phyloP scores from a whole-genome alignment of 2,329 filamentous ascomycete species.

The Colletotrichum theobromicola region DNA sequence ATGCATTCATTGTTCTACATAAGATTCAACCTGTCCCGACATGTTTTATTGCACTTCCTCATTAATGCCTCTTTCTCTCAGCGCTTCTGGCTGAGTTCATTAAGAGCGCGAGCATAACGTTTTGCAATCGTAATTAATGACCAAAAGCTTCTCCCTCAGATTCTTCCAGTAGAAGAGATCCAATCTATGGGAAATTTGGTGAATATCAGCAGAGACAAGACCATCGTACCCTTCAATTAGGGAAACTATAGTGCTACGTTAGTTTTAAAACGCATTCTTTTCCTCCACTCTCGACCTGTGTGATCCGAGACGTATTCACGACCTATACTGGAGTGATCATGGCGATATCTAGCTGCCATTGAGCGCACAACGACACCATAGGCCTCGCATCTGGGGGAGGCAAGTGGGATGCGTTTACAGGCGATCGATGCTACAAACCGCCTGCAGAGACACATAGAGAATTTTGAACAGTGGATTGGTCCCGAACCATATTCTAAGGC shows the following conservation, averaged over 20 bases:
- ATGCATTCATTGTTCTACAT: neutral
- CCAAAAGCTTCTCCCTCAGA: neutral
- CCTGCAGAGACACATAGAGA: neutral
- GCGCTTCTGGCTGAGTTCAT: neutral
- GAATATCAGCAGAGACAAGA: too few relatives aligned
- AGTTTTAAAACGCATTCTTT: neutral
- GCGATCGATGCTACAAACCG: accelerated
- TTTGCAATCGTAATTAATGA: neutral
- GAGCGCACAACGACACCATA: neutral
- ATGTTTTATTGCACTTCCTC: neutral
- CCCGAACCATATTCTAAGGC: neutral
- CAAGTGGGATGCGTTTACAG: accelerated
- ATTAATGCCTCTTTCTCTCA: neutral
- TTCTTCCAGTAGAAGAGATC: neutral
- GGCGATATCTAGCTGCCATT: accelerated
- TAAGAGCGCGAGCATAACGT: too few relatives aligned
- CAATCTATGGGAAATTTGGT: too few relatives aligned
- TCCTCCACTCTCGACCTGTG: neutral
- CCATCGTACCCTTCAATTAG: too few relatives aligned
- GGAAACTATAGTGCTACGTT: too few relatives aligned
- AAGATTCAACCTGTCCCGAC: neutral
- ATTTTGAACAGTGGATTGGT: neutral
- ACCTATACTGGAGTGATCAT: accelerated
- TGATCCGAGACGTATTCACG: neutral
- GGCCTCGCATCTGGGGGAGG: neutral